phyloP scores from a whole-genome alignment of 768 basidiomycete genomes.

The Tulasnella calospora region DNA sequence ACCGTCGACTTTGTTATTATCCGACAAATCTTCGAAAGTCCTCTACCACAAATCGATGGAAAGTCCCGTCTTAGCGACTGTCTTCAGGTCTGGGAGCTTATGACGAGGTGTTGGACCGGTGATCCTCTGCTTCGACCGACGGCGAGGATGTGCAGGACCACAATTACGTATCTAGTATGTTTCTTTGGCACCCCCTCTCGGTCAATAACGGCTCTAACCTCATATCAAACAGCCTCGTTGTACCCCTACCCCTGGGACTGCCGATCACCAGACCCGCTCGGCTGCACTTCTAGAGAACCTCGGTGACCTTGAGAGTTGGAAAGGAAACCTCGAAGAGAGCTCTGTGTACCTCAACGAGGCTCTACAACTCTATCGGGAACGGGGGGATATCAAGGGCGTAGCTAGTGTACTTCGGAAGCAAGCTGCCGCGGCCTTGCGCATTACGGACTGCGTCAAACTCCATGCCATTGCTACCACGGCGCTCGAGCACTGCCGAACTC shows the following conservation, averaged over 20 bases:
- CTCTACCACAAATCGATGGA: no score
- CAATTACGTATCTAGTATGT: not conserved
- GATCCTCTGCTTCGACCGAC: no score
- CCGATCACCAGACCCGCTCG: not conserved
- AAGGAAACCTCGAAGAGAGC: not conserved
- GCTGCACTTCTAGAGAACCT: not conserved
- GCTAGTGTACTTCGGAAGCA: not conserved
- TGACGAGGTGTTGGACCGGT: no score
- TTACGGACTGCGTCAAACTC: not conserved
- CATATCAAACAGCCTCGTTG: not conserved
- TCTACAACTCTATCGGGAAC: not conserved
- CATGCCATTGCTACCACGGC: not conserved
- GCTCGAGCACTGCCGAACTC: not conserved
- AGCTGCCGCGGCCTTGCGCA: not conserved
- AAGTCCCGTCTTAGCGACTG: no score
- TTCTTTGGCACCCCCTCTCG: not conserved
- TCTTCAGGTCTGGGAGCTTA: no score
- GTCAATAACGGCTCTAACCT: not conserved
- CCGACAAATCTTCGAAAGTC: no score
- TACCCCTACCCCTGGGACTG: not conserved
- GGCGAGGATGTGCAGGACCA: not conserved
- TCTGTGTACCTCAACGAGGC: not conserved
- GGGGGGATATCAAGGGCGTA: not conserved
- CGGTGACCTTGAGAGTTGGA: conserved; percentile 1
- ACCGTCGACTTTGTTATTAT: no score